These are phyloP conservation scores for Ephemerocybe angulata DNA, from an alignment of 768 basidiomycete species.

Conservation along the genomic window DNA sequence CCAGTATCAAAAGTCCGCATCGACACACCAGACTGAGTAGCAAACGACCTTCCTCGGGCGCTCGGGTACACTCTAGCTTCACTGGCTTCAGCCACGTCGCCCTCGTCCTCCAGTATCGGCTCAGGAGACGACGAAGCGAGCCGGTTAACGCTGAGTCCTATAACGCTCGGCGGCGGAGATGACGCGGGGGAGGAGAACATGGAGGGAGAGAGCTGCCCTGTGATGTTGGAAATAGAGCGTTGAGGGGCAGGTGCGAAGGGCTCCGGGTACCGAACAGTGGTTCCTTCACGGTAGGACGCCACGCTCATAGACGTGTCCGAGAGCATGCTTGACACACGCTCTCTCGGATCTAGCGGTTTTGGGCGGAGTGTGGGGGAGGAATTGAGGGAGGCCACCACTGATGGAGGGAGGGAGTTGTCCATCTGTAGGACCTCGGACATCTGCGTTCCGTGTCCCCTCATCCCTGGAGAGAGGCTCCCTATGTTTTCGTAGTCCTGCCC, in stretches of 20 bases:
- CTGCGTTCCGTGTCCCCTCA: background rate
- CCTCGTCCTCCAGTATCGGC: background rate
- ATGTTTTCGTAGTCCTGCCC: background rate
- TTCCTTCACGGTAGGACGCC: background rate
- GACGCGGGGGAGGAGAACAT: constrained; percentile 4
- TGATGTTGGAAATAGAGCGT: constrained; percentile 5
- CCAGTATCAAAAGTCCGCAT: constrained; percentile 6
- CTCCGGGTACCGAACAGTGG: background rate
- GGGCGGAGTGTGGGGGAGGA: background rate
- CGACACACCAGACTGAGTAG: constrained; percentile 8
- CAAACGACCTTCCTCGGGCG: constrained; percentile 5
- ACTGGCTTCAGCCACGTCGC: background rate
- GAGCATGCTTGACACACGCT: background rate
- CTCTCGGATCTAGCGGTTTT: background rate
- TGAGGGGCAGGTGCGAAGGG: constrained; percentile 1
- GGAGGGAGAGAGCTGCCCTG: constrained; percentile 1
- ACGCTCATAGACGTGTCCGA: constrained; percentile 5
- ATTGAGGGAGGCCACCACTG: background rate
- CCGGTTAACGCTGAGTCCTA: background rate
- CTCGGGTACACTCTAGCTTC: constrained; percentile 4
- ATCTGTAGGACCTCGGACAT: constrained; percentile 6
- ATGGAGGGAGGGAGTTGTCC: background rate
- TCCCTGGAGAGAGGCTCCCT: background rate
- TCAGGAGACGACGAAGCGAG: background rate
- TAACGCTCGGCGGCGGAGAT: background rate